Evolutionary conservation across 2,329 filamentous ascomycete genomes (phyloP).

Genomic region (Ampelomyces quisqualis): DNA sequence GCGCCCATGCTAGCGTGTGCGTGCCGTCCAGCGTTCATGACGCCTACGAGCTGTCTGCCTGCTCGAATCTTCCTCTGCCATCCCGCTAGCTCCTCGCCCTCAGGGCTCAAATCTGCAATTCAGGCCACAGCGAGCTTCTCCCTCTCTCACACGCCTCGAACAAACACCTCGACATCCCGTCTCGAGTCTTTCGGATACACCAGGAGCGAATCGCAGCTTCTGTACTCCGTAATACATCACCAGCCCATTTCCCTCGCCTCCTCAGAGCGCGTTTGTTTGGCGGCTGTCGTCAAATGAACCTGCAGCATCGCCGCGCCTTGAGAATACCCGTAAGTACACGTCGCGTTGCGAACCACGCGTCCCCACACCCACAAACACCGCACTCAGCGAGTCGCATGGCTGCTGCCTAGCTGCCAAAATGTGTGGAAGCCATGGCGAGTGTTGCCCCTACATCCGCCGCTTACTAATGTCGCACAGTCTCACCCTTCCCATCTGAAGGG

Average conservation of each 20-base stretch:
- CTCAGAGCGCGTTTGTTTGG: constrained; percentile 79
- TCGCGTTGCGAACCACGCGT: constrained; percentile 4
- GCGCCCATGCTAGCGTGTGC: constrained; percentile 13
- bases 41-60: constrained; percentile 20
- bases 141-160: constrained; percentile 11
- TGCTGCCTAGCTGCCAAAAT: constrained; percentile 22
- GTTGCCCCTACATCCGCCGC: too few species aligned
- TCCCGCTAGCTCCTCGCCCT: constrained; percentile 30
- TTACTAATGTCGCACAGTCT: constrained; percentile 42
- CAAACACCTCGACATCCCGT: constrained; percentile 1
- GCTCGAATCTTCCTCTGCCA: constrained; percentile 32
- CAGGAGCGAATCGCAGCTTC: constrained; percentile 11
- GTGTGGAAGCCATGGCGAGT: not conserved
- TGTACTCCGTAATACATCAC: constrained; percentile 18
- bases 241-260: constrained; percentile 31
- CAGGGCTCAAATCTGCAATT: constrained; percentile 26
- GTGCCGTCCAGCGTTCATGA: constrained; percentile 21
- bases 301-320: constrained; percentile 68
- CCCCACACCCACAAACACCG: constrained; percentile 4
- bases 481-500: constrained; percentile 61
- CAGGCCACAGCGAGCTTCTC: constrained; percentile 29
- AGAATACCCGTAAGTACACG: constrained; percentile 62
- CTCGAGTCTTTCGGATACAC: constrained; percentile 14
- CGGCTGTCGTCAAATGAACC: constrained; percentile 98
- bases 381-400: constrained; percentile 15